A percentile compares a stretch with the other conserved stretches of the same genome.
Conservation (phyloP, 805 yeast genomes). For the Geotrichum ghanense region DNA sequence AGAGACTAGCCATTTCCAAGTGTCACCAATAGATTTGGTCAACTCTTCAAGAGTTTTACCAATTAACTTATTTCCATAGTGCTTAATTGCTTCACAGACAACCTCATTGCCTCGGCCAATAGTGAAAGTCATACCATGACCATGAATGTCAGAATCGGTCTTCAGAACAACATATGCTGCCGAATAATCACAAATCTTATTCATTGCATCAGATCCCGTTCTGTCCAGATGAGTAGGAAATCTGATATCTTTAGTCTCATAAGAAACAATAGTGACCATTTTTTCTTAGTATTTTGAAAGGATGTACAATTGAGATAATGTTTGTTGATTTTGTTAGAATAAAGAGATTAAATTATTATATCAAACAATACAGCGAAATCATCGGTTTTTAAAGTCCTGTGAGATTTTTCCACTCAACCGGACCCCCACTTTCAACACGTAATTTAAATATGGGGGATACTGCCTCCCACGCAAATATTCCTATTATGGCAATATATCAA, state of each 20-base stretch:
- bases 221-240: conserved; percentile 32
- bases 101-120: conserved; percentile 31
- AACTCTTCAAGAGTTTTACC: conserved; percentile 26
- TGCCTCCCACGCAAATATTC: too few species aligned
- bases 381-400: too few species aligned
- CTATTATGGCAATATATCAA: too few species aligned
- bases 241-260: conserved; percentile 25
- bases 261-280: conserved; percentile 22
- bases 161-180: conserved; percentile 28
- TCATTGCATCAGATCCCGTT: conserved; percentile 35
- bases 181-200: conserved; percentile 31
- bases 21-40: conserved; percentile 29
- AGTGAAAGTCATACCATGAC: conserved; percentile 35
- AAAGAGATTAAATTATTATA: too few species aligned
- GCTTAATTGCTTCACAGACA: conserved; percentile 27
- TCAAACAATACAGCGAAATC: too few species aligned
- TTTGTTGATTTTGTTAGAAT: too few species aligned
- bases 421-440: too few species aligned
- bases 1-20: conserved; percentile 31
- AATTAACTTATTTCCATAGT: conserved; percentile 28
- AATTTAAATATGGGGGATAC: too few species aligned
- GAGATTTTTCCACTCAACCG: too few species aligned
- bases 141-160: conserved; percentile 24
- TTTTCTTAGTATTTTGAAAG: too few species aligned
- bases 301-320: too few species aligned